A percentile compares a stretch with the other conserved stretches of the same genome.
Conservation (phyloP, 2,329 filamentous ascomycete genomes). For the Apiospora saccharicola region DNA sequence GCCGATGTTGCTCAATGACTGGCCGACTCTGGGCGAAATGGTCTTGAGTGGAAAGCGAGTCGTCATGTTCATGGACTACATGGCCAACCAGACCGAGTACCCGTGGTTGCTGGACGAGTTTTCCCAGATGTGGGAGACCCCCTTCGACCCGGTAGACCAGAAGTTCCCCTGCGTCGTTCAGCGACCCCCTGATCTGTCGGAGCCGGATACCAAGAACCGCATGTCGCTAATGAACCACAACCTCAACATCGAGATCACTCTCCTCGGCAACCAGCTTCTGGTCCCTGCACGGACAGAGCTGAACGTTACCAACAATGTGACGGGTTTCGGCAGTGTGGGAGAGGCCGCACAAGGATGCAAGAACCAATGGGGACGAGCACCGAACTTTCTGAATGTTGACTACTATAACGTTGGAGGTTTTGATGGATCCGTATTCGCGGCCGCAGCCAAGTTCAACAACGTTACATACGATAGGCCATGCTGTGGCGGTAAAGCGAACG, state of each 20-base stretch:
- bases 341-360: conserved; percentile 68
- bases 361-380: conserved; percentile 69
- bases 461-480: conserved; percentile 71
- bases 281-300: conserved; percentile 76
- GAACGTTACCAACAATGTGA: conserved; percentile 74
- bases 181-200: conserved; percentile 72
- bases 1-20: conserved; percentile 76
- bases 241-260: conserved; percentile 77
- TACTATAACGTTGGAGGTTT: conserved; percentile 78
- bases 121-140: conserved; percentile 88
- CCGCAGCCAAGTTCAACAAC: conserved; percentile 74
- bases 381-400: conserved; percentile 83
- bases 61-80: conserved; percentile 85
- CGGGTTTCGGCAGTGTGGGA: conserved; percentile 72
- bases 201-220: conserved; percentile 61
- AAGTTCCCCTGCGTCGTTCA: conserved; percentile 81
- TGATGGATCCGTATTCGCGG: conserved; percentile 78
- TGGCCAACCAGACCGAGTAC: conserved; percentile 77
- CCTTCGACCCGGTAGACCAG: conserved; percentile 73
- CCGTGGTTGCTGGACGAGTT: conserved; percentile 92
- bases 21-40: conserved; percentile 83
- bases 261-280: conserved; percentile 69
- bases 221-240: conserved; percentile 93
- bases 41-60: conserved; percentile 75
- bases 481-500: conserved; percentile 55